Conservation (phyloP, 2,329 filamentous ascomycete species). For the Cryphonectria parasitica region DNA sequence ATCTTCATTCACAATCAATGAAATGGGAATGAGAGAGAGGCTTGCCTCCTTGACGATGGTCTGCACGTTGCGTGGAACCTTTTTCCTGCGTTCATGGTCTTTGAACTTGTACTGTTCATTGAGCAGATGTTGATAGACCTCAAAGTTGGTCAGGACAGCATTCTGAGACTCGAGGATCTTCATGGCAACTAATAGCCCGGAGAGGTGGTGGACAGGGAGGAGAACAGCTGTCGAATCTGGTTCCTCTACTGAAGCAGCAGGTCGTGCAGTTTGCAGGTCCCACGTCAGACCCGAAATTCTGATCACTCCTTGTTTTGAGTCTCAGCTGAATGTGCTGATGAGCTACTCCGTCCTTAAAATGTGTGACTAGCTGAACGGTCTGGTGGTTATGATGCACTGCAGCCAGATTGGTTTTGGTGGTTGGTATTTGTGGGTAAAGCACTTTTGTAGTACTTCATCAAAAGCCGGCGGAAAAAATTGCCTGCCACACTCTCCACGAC, state of each 20-base stretch:
- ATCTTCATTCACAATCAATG: neutral
- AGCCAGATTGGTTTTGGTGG: neutral
- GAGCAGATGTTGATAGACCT: slow-evolving; percentile 69
- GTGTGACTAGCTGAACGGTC: neutral
- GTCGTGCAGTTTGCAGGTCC: neutral
- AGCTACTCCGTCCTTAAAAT: neutral
- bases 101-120: slow-evolving; percentile 58
- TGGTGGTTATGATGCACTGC: neutral
- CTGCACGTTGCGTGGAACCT: slow-evolving; percentile 60
- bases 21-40: slow-evolving; percentile 12
- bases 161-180: slow-evolving; percentile 74
- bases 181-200: slow-evolving; percentile 45
- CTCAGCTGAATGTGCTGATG: slow-evolving; percentile 8
- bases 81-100: slow-evolving; percentile 42
- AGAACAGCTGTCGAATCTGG: neutral
- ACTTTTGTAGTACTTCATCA: neutral
- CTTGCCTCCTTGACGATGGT: slow-evolving; percentile 68
- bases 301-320: neutral
- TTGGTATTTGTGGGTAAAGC: neutral
- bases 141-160: slow-evolving; percentile 72
- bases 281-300: neutral
- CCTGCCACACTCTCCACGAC: neutral
- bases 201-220: neutral
- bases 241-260: neutral
- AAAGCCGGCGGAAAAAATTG: neutral